A percentile compares a stretch with the other conserved stretches of the same genome.
These are phyloP conservation scores for Pseudevernia furfuracea DNA, from an alignment of 495 filamentous ascomycete species.

Conservation along the genomic window DNA sequence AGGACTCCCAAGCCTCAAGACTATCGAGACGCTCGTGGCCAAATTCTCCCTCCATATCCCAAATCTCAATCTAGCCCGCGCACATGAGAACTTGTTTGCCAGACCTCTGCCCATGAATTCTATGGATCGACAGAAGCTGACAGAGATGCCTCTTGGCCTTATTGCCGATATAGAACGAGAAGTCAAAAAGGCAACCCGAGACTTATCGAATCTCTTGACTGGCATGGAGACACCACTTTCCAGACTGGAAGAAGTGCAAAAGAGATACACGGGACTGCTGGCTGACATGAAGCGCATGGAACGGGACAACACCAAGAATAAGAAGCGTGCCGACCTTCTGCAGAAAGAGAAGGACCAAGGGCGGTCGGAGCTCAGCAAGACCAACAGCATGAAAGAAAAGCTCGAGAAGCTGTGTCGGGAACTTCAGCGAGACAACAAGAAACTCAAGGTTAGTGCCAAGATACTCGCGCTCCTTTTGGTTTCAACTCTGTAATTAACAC, in stretches of 20 bases:
- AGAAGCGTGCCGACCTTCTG: conserved; percentile 87
- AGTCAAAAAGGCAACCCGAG: conserved; percentile 89
- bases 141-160: conserved; percentile 24
- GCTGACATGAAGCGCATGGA: conserved; percentile 92
- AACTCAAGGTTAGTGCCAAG: conserved; percentile 66
- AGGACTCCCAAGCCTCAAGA: conserved; percentile 25
- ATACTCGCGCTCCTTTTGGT: neutral
- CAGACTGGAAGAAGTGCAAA: conserved; percentile 78
- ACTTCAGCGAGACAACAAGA: conserved; percentile 91
- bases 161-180: conserved; percentile 52
- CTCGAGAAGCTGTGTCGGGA: conserved; percentile 91
- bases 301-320: conserved; percentile 87
- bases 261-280: conserved; percentile 82
- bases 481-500: conserved; percentile 12
- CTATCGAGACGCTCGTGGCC: conserved; percentile 26
- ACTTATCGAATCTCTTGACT: conserved; percentile 70
- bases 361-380: conserved; percentile 79
- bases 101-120: conserved; percentile 21
- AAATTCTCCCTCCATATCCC: conserved; percentile 20
- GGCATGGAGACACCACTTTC: conserved; percentile 67
- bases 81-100: conserved; percentile 23
- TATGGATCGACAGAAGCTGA: conserved; percentile 26
- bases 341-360: conserved; percentile 95
- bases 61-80: conserved; percentile 22
- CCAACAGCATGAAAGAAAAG: conserved; percentile 81